Base-by-base conservation (phyloP, 1,139 yeast genomes). In the Meyerozyma elateridarum region DNA sequence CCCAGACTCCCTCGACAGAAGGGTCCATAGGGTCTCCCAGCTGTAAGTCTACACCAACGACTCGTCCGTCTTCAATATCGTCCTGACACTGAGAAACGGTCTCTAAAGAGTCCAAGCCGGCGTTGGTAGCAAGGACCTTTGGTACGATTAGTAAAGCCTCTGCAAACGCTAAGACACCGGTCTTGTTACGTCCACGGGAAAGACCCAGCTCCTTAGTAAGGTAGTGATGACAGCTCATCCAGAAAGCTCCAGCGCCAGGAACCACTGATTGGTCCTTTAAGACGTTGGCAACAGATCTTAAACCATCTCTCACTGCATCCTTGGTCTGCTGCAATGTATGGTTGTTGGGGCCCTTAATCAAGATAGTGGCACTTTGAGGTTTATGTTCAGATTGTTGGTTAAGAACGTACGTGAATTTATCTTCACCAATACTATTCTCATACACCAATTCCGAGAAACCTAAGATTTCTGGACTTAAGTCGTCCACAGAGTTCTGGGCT, bases 1-100 rank as follows among this genome's bases (percentile, higher is more conserved):
- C 99, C 94, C 96, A 93, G 38, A 93, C 77, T 39, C 98, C 98
- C 54, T 87, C 96, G 35, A 85, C 75, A 7, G 87, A 70, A 29
- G 98, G 97, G 54, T 91, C 97, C 76, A 91, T 82, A 33, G 97
- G 94, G 52, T 89, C 96, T 27, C 99, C 99, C 9, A 91, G 74
- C 39, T 76, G 75, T 46, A 93, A 72, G 56, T 93, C 96, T 36
- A 93, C 79, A 37, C 98, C 99, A 28, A 89, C 96, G 25, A 76
- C 73, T 50, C 84, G 79, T 34, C 83, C 91, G 34, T 85, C 94
- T 26, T 70, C 73, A 40, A 85, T 73, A 58, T 88, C 96, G 59
- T 93, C 98, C 60, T 88, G 95, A 46, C 95, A 87, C 39, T 80
- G 75, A 20, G 94, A 79, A 28, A 93, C 72, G 8, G 96, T 82